A percentile compares a stretch with the other conserved stretches of the same genome.
phyloP scores from a whole-genome alignment of 805 yeast genomes.

The Ogataea philodendri region DNA sequence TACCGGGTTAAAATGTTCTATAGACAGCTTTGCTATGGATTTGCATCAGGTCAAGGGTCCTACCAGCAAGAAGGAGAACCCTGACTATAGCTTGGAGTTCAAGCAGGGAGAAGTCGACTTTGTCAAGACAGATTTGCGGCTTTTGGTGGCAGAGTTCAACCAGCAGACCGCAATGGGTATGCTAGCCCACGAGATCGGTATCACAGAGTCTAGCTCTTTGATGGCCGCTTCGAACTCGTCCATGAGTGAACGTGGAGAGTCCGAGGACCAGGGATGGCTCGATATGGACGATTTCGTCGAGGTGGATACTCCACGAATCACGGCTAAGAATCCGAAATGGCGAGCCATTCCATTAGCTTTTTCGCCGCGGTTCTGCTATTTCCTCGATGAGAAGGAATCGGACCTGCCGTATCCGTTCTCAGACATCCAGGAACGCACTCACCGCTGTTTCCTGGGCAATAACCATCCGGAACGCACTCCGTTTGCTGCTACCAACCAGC shows the following conservation, averaged over 20 bases:
- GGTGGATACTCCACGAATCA: conserved; percentile 48
- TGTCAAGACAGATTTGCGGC: conserved; percentile 64
- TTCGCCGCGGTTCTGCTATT: conserved; percentile 61
- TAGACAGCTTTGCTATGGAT: conserved; percentile 57
- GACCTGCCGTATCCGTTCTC: conserved; percentile 59
- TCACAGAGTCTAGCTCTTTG: conserved; percentile 18
- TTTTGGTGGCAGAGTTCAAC: conserved; percentile 60
- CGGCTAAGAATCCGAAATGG: conserved; percentile 40
- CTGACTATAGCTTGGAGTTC: conserved; percentile 57
- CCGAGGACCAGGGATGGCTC: conserved; percentile 48
- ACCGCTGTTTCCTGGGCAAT: conserved; percentile 58
- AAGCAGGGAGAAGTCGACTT: conserved; percentile 71
- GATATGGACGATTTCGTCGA: conserved; percentile 77
- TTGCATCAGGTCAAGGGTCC: conserved; percentile 54
- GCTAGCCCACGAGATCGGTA: conserved; percentile 36
- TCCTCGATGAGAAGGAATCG: conserved; percentile 47
- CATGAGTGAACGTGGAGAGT: conserved; percentile 14
- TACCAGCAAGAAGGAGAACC: conserved; percentile 31
- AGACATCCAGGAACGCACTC: conserved; percentile 50
- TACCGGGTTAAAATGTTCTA: conserved; percentile 69
- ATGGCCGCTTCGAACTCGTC: conserved; percentile 24
- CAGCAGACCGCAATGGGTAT: conserved; percentile 49
- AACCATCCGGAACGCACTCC: conserved; percentile 59
- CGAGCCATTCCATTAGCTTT: conserved; percentile 49
- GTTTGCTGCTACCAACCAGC: conserved; percentile 39